These are phyloP conservation scores for Mycosarcoma mackinlayi DNA, from an alignment of 1,284 basidiomycete genomes.

Conservation along the genomic window DNA sequence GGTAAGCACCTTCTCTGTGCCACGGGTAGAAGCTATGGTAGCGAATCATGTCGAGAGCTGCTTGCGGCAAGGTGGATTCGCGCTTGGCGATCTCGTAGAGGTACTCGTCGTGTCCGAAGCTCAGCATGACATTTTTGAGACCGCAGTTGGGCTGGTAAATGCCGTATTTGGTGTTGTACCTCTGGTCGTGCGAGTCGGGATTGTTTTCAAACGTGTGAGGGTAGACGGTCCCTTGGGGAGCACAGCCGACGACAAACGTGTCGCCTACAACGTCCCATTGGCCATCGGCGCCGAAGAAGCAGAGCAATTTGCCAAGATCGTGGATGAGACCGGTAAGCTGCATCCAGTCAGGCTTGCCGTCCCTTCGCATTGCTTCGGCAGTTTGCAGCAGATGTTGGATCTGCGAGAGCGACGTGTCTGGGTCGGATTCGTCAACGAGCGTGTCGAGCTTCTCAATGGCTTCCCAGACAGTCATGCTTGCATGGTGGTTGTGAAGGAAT, in stretches of 20 bases:
- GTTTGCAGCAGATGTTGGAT: conserved; percentile 92
- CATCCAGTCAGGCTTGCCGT: conserved; percentile 77
- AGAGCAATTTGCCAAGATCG: conserved; percentile 54
- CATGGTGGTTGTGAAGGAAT: conserved; percentile 47
- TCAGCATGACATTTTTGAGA: conserved; percentile 88
- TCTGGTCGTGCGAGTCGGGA: conserved; percentile 77
- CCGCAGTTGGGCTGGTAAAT: conserved; percentile 87
- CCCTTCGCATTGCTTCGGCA: conserved; percentile 86
- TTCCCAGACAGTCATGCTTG: conserved; percentile 76
- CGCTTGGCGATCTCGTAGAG: conserved; percentile 53
- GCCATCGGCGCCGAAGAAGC: conserved; percentile 71
- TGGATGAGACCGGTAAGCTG: conserved; percentile 83
- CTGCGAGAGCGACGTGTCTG: conserved; percentile 72
- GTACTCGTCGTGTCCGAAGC: conserved; percentile 84
- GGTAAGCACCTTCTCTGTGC: conserved; percentile 56
- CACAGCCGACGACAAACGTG: conserved; percentile 87
- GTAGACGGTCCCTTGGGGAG: conserved; percentile 75
- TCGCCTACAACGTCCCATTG: conserved; percentile 91
- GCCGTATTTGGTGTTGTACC: conserved; percentile 83
- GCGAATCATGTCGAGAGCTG: conserved; percentile 88
- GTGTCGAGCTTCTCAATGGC: conserved; percentile 90
- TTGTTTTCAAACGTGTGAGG: conserved; percentile 84
- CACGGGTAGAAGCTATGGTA: conserved; percentile 93
- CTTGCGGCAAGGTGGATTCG: conserved; percentile 76
- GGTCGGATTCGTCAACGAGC: conserved; percentile 87